A percentile compares a stretch with the other conserved stretches of the same genome.
Evolutionary conservation across 2,329 filamentous ascomycete species (phyloP).

Genomic region (Diaporthe amygdali): DNA sequence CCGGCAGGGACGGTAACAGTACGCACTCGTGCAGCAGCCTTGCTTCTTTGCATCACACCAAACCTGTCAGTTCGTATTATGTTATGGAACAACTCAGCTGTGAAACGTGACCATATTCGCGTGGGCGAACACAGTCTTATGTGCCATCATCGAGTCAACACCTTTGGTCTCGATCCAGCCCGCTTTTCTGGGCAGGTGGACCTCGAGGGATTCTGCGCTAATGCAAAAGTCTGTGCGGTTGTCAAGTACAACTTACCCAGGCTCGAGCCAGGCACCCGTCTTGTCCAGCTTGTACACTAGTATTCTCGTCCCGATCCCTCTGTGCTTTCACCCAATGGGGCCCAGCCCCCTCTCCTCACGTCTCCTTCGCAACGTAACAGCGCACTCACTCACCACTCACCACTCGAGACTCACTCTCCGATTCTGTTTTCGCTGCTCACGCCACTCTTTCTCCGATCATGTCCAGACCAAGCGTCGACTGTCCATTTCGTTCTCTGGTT

Average conservation of each 20-base stretch:
- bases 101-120: neutral
- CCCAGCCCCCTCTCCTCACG: neutral
- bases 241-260: no score
- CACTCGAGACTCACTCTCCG: no score
- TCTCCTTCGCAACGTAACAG: neutral
- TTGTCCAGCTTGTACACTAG: no score
- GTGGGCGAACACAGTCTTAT: no score
- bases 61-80: neutral
- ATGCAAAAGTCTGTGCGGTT: neutral
- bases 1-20: neutral
- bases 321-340: neutral
- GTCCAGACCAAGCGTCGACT: neutral
- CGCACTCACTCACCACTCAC: no score
- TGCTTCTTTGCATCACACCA: neutral
- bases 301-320: neutral
- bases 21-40: neutral
- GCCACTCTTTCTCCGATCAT: neutral
- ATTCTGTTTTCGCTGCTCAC: neutral
- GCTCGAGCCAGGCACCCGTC: no score
- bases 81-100: neutral
- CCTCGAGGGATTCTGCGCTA: neutral
- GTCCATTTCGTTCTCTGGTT: neutral
- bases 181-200: slow-evolving; percentile 7
- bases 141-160: neutral
- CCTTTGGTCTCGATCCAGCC: neutral